Evolutionary conservation across 495 filamentous ascomycete species (phyloP).

Genomic region (Letharia lupina): DNA sequence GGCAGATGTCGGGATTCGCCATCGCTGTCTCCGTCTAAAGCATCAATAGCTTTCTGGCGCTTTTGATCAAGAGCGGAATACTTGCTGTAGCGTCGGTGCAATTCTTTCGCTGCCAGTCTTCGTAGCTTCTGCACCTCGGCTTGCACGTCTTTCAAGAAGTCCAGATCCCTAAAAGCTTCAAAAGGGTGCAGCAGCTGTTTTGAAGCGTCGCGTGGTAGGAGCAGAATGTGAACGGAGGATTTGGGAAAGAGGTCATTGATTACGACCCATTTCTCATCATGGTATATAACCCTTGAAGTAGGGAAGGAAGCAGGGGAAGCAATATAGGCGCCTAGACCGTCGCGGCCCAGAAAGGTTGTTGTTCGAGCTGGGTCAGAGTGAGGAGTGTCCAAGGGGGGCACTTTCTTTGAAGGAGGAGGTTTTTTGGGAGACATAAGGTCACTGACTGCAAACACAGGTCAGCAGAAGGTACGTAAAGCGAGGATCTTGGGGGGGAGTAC

Average conservation of each 20-base stretch:
- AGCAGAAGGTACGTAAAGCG: slow-evolving; percentile 6
- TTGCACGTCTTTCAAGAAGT: slow-evolving; percentile 59
- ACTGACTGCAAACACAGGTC: slow-evolving; percentile 41
- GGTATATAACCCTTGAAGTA: slow-evolving; percentile 53
- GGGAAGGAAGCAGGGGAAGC: slow-evolving; percentile 57
- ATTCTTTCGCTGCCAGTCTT: slow-evolving; percentile 60
- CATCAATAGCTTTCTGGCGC: slow-evolving; percentile 51
- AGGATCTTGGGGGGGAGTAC: slow-evolving; percentile 27
- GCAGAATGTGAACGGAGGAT: slow-evolving; percentile 71
- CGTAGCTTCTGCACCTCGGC: slow-evolving; percentile 53
- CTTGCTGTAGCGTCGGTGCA: slow-evolving; percentile 59
- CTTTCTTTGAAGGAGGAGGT: slow-evolving; percentile 24
- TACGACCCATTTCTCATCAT: slow-evolving; percentile 63
- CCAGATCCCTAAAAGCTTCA: slow-evolving; percentile 62
- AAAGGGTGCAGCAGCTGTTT: slow-evolving; percentile 64
- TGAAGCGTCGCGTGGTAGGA: slow-evolving; percentile 64
- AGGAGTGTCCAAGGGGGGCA: slow-evolving; percentile 22
- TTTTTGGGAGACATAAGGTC: slow-evolving; percentile 59
- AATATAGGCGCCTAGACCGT: slow-evolving; percentile 65
- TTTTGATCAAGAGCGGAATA: slow-evolving; percentile 52
- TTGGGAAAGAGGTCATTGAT: slow-evolving; percentile 85
- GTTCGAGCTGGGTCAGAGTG: slow-evolving; percentile 29
- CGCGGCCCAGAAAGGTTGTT: slow-evolving; percentile 38
- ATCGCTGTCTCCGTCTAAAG: slow-evolving; percentile 34
- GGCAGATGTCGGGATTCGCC: slow-evolving; percentile 44